Conservation (phyloP, 2,329 filamentous ascomycete genomes). For the Gnomoniopsis sp. region DNA sequence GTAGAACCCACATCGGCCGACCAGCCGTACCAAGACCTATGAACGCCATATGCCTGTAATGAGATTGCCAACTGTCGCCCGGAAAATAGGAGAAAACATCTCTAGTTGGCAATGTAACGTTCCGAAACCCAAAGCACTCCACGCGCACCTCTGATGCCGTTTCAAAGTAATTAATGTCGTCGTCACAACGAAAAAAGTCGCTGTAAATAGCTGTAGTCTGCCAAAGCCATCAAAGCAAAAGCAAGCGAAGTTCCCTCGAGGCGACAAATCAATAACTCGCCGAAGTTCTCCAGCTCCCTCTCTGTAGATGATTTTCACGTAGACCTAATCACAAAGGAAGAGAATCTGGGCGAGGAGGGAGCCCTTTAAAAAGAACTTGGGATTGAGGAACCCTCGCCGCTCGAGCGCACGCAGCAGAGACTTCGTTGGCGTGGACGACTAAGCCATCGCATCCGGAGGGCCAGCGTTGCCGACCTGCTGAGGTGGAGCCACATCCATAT, state of each 20-base stretch:
- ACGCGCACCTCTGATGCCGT: neutral
- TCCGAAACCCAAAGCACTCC: neutral
- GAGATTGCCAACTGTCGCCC: neutral
- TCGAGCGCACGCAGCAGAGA: neutral
- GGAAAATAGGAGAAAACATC: neutral
- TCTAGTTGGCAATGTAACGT: neutral
- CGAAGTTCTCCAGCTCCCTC: neutral
- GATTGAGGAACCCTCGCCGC: neutral
- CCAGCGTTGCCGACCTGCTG: neutral
- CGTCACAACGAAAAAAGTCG: neutral
- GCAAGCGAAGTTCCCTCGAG: neutral
- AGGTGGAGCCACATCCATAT: slow-evolving; percentile 17
- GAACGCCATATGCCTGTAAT: neutral
- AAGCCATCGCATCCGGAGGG: slow-evolving; percentile 1
- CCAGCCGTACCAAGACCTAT: neutral
- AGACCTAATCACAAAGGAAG: neutral
- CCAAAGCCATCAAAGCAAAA: neutral
- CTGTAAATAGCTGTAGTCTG: neutral
- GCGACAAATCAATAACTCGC: neutral
- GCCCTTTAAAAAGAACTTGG: neutral
- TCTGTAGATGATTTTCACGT: neutral
- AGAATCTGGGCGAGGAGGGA: neutral
- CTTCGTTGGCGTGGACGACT: neutral
- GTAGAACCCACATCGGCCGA: neutral
- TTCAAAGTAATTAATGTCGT: neutral